phyloP scores from a whole-genome alignment of 164 flowering plant species.

The Berberis vulgaris region DNA sequence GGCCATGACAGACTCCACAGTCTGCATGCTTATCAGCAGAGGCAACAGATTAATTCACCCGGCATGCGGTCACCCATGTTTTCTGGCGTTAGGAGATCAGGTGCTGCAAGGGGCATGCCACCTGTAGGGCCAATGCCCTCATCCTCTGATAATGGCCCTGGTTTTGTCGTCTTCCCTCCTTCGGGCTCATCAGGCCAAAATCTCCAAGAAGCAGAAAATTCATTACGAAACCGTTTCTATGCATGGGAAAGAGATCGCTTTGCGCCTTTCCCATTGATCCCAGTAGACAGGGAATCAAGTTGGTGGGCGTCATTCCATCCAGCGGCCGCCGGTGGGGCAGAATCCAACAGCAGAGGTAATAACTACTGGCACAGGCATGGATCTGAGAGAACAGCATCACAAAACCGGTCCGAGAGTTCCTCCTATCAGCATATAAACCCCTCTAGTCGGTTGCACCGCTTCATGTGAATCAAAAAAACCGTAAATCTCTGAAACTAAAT shows the following conservation, averaged over 20 bases:
- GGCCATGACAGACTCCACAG: slow-evolving; percentile 14
- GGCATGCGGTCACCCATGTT: slow-evolving; percentile 8
- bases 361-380: slow-evolving; percentile 68
- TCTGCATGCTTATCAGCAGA: slow-evolving; percentile 17
- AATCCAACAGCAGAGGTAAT: slow-evolving; percentile 34
- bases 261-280: slow-evolving; percentile 44
- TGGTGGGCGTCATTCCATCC: slow-evolving; percentile 60
- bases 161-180: slow-evolving; percentile 43
- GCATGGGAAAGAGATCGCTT: slow-evolving; percentile 76
- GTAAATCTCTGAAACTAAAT: slow-evolving; percentile 15
- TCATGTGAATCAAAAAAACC: slow-evolving; percentile 21
- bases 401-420: slow-evolving; percentile 40
- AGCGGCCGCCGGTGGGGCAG: slow-evolving; percentile 32
- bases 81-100: slow-evolving; percentile 9
- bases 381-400: slow-evolving; percentile 62
- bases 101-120: slow-evolving; percentile 15
- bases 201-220: slow-evolving; percentile 54
- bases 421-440: slow-evolving; percentile 15
- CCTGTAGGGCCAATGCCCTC: slow-evolving; percentile 20
- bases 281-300: slow-evolving; percentile 53
- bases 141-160: slow-evolving; percentile 52
- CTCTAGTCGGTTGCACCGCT: slow-evolving; percentile 15
- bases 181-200: slow-evolving; percentile 47
- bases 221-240: slow-evolving; percentile 35
- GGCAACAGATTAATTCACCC: slow-evolving; percentile 8